Conservation (phyloP, 345 rosid species). For the Eucalyptus fibrosa region DNA sequence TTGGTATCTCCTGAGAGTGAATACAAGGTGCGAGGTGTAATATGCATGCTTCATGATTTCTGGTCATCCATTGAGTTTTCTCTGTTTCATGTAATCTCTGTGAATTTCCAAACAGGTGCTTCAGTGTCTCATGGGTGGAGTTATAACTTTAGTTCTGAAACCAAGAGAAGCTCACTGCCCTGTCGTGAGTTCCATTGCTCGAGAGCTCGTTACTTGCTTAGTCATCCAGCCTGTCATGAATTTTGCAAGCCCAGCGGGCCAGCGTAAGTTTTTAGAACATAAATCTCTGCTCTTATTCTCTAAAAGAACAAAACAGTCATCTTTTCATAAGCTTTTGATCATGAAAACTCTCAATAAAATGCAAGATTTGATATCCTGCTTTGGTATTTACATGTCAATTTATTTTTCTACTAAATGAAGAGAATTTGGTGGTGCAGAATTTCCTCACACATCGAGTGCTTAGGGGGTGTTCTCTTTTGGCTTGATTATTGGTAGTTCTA, state of each 20-base stretch:
- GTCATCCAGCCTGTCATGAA: slow-evolving; percentile 81
- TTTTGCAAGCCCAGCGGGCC: slow-evolving; percentile 87
- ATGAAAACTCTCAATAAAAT: background rate
- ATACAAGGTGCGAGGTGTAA: slow-evolving; percentile 82
- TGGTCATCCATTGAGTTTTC: background rate
- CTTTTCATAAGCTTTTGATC: background rate
- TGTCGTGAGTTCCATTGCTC: slow-evolving; percentile 78
- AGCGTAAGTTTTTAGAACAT: slow-evolving; percentile 33
- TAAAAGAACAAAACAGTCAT: background rate
- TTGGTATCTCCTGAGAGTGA: slow-evolving; percentile 83
- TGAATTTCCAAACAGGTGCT: slow-evolving; percentile 41
- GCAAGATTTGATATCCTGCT: background rate
- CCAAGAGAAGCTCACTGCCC: slow-evolving; percentile 93
- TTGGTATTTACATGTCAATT: background rate
- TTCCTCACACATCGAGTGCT: background rate
- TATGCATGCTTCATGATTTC: slow-evolving; percentile 1
- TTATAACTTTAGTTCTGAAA: slow-evolving; percentile 69
- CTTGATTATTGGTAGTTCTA: background rate
- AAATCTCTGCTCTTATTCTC: background rate
- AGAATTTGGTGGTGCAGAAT: background rate
- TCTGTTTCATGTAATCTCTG: background rate
- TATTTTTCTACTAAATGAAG: background rate
- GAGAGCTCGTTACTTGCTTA: slow-evolving; percentile 94
- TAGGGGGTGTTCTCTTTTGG: background rate
- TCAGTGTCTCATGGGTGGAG: slow-evolving; percentile 72